Conservation (phyloP, 805 yeast species). For the Alloascoidea hylecoeti region DNA sequence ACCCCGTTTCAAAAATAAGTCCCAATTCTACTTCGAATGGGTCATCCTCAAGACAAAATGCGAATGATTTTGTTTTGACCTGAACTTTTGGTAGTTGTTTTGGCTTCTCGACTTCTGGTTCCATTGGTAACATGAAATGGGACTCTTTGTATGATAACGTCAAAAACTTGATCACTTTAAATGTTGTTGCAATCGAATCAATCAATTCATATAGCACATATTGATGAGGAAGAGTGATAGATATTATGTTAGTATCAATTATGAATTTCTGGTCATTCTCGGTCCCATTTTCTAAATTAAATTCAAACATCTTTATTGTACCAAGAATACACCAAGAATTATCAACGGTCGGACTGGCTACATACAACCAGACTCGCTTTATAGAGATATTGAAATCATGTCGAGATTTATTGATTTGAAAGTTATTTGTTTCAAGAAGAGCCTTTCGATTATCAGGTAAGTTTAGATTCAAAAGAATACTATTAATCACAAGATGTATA, state of each 20-base stretch:
- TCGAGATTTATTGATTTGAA: background rate
- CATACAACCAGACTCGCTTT: background rate
- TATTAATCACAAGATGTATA: background rate
- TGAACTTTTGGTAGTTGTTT: slow-evolving; percentile 21
- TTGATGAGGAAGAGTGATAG: slow-evolving; percentile 45
- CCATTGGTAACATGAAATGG: background rate
- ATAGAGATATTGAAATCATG: background rate
- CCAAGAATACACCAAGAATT: background rate
- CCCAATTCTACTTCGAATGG: slow-evolving; percentile 73
- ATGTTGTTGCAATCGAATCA: slow-evolving; percentile 58
- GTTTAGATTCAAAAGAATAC: background rate
- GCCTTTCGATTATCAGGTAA: background rate
- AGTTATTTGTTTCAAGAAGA: background rate
- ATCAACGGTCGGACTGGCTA: background rate
- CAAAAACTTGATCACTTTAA: slow-evolving; percentile 50
- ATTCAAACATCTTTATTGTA: background rate
- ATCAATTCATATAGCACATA: slow-evolving; percentile 67
- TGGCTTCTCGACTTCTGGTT: slow-evolving; percentile 10
- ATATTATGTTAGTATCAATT: slow-evolving; percentile 12
- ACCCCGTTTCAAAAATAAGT: slow-evolving; percentile 53
- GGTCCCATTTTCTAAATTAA: background rate
- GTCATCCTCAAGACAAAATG: slow-evolving; percentile 70
- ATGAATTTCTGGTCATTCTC: slow-evolving; percentile 2
- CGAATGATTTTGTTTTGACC: slow-evolving; percentile 37
- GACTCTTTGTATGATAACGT: background rate